Evolutionary conservation across 352 stramenopile species (phyloP), one percentile per base, ranked within the genome.

Genomic region (Pythium phragmitis): DNA sequence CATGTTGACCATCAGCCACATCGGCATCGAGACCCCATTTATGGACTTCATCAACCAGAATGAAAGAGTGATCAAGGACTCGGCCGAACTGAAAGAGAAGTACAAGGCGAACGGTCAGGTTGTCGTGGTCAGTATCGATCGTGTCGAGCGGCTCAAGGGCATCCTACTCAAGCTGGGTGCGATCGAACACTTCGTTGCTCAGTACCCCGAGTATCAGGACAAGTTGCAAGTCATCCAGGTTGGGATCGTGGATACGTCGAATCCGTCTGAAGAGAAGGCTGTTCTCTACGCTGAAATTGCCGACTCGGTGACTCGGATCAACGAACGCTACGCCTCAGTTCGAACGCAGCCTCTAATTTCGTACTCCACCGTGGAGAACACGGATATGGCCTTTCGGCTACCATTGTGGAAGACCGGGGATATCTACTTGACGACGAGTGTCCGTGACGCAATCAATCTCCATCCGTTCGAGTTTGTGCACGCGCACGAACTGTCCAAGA

Each of bases 151-250:
- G 5, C 76, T 99, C 9, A 99, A 99, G 69, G 97, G 97, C 5
- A 96, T 99, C 51, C 82, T 97, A 57, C 77, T 99, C 16, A 99
- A 99, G 74, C 78, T 99, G 47, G 80, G 98, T 28, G 97, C 96
- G 1, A 88, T 99, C 37, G 94, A 99, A 65, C 80, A 92, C 19
- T 98, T 99, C 41, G 72, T 99, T 13, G 57, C 86, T 28, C 75
- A 79, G 16, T 69, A 91, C 54, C 91, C 92, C 0, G 69, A 96
- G 58, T 94, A 86, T 47, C 67, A 83, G n/a, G 62, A 87, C n/a
- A 94, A 85, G 60, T 69, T 98, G 6, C 76, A 96, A 49, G 77
- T 97, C 13, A 72, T 96, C 12, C 87, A 96, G 65, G 79, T 92
- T 48, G 86, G 83, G 14, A 87, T 92, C 46, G 80, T 89, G 50